Evolutionary conservation across 768 basidiomycete genomes (phyloP).

Genomic region (Calocybe cyanea): DNA sequence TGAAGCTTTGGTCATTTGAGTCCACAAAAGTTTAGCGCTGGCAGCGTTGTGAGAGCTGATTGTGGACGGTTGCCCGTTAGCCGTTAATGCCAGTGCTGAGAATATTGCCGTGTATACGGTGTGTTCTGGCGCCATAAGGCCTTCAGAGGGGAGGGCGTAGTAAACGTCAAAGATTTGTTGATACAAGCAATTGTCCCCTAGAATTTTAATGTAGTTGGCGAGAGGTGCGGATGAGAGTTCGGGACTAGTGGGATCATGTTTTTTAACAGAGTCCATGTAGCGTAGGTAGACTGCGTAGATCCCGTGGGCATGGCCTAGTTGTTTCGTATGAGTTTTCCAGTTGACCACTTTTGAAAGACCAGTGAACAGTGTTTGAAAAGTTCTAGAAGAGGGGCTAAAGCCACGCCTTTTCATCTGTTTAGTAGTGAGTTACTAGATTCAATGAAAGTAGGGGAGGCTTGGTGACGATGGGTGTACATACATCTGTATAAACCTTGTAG

Average conservation of each 20-base stretch:
- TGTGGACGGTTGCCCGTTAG: conserved; percentile 16
- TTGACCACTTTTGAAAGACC: conserved; percentile 60
- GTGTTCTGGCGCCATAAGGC: conserved; percentile 56
- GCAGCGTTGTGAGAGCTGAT: conserved; percentile 44
- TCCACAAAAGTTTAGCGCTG: conserved; percentile 73
- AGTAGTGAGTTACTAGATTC: conserved; percentile 2
- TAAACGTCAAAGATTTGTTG: conserved; percentile 77
- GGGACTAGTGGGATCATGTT: conserved; percentile 39
- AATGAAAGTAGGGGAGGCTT: conserved; percentile 1
- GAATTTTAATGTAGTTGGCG: conserved; percentile 61
- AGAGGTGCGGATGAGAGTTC: conserved; percentile 51
- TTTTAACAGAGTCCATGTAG: conserved; percentile 46
- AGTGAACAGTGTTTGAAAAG: conserved; percentile 66
- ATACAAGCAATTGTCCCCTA: conserved; percentile 55
- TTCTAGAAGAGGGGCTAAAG: conserved; percentile 62
- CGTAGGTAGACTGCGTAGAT: conserved; percentile 57
- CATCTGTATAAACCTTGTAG: conserved; percentile 68
- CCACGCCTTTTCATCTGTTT: conserved; percentile 84
- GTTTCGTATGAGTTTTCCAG: conserved; percentile 57
- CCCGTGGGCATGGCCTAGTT: conserved; percentile 56
- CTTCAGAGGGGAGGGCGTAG: conserved; percentile 60
- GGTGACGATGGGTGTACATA: conserved; percentile 27
- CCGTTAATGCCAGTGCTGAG: conserved; percentile 37
- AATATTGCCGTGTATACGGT: conserved; percentile 68
- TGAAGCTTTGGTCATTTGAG: conserved; percentile 51